Base-by-base conservation (phyloP, 345 rosid species). In the Brassica carinata region DNA sequence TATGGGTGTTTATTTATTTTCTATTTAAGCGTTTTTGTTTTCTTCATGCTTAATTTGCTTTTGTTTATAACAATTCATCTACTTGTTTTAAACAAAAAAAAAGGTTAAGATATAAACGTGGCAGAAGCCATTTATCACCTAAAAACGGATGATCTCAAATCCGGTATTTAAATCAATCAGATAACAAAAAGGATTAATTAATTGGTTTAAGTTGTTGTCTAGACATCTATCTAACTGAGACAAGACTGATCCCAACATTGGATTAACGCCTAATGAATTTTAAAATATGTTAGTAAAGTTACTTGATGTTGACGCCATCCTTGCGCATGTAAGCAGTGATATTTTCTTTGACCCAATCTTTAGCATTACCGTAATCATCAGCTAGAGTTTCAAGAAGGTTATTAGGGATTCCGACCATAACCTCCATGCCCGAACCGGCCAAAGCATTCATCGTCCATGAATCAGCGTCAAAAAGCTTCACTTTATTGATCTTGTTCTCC, bases 341-440 rank as follows among this genome's bases (percentile, higher is more conserved):
- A 67, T 93, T 91, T 74, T 88, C 88, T 71, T 85, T 84, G 10
- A 95, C 93, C 98, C 99, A 95, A 53, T 86, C 86, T 62, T 83
- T 79, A 18, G 98, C 98, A 66, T 78, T 36, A 11, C 13, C 81
- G 33, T 76, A 79, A 69, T 78, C 83, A 0, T 75, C 48, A 1
- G 91, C 87, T 0, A 95, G 27, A 0, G n/a, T 3, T 3, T 73
- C 8, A 3, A 95, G 87, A 75, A 76, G 82, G 59, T 88, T 83
- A 59, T 95, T 95, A 48, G 99, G 98, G 40, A 95, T 88, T 7
- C 91, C 99, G 8, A 95, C 81, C 87, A 90, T 91, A 55, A 95
- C 96, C 72, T 95, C 93, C 2, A 93, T 89, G 69, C 74, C 80
- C 0, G 97, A 63, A 40, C 89, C 90, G 3, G 89, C 79, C 51